phyloP scores from a whole-genome alignment of 306 rosid species.

The Vigna mungo region DNA sequence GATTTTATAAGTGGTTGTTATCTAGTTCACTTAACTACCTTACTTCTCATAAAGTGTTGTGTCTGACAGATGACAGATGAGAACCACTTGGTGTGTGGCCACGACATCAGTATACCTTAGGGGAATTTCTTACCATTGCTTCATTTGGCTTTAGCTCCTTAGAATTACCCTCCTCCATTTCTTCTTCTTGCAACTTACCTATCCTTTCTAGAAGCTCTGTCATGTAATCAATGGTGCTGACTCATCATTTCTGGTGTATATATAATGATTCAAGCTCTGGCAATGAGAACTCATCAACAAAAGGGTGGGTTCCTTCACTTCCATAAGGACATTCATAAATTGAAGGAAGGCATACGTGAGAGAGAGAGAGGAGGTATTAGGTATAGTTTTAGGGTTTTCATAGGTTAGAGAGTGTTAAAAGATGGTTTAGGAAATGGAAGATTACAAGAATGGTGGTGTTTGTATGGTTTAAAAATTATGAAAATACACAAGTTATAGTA shows the following conservation, averaged over 20 bases:
- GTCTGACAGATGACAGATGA: slow-evolving; percentile 38
- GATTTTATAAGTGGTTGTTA: slow-evolving; percentile 17
- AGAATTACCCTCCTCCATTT: slow-evolving; percentile 60
- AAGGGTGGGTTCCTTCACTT: slow-evolving; percentile 57
- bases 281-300: slow-evolving; percentile 62
- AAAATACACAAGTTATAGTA: too few species aligned
- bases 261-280: slow-evolving; percentile 68
- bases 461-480: too few species aligned
- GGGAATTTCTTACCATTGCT: slow-evolving; percentile 77
- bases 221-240: slow-evolving; percentile 75
- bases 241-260: slow-evolving; percentile 53
- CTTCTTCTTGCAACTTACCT: slow-evolving; percentile 80
- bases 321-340: slow-evolving; percentile 61
- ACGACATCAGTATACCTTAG: slow-evolving; percentile 62
- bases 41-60: slow-evolving; percentile 5
- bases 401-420: too few species aligned
- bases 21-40: slow-evolving; percentile 32
- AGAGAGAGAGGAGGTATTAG: too few species aligned
- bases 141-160: slow-evolving; percentile 78
- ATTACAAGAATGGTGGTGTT: too few species aligned
- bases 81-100: slow-evolving; percentile 30
- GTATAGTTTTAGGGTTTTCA: too few species aligned
- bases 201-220: slow-evolving; percentile 93
- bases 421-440: too few species aligned
- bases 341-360: too few species aligned